These are phyloP conservation scores for Scedosporium boydii DNA, from an alignment of 2,329 filamentous ascomycete species.

Conservation along the genomic window DNA sequence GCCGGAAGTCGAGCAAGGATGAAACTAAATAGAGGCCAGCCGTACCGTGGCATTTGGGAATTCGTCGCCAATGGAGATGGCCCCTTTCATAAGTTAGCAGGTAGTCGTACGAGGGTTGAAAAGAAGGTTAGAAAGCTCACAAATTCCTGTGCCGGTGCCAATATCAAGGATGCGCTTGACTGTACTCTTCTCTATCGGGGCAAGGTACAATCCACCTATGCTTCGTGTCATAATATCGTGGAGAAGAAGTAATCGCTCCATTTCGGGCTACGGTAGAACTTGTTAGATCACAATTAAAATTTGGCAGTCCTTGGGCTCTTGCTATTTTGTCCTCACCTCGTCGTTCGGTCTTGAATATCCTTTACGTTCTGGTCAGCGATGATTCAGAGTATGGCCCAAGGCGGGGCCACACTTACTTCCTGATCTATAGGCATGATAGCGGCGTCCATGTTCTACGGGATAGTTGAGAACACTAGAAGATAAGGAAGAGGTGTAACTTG, in stretches of 20 bases:
- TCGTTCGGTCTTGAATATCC: slow-evolving; percentile 4
- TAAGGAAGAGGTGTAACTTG: slow-evolving; percentile 16
- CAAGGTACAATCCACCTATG: slow-evolving; percentile 14
- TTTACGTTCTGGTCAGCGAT: not conserved
- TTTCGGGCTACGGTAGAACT: slow-evolving; percentile 16
- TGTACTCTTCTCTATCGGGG: slow-evolving; percentile 17
- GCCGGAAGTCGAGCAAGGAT: no score
- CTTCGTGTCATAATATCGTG: slow-evolving; percentile 22
- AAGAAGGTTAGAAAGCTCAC: slow-evolving; percentile 10
- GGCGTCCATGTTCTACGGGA: slow-evolving; percentile 20
- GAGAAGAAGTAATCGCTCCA: slow-evolving; percentile 26
- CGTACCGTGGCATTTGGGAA: slow-evolving; percentile 14
- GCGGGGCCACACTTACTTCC: slow-evolving; percentile 13
- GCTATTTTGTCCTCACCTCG: not conserved
- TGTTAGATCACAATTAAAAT: not conserved
- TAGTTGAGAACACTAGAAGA: slow-evolving; percentile 18
- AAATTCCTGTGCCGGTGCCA: slow-evolving; percentile 33
- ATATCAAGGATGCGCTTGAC: slow-evolving; percentile 29
- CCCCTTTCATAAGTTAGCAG: slow-evolving; percentile 13
- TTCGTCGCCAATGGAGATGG: slow-evolving; percentile 27
- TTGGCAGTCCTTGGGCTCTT: no score
- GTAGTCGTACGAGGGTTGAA: not conserved
- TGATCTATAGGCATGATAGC: slow-evolving; percentile 23
- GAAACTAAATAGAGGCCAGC: no score
- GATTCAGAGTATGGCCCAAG: not conserved